These are phyloP conservation scores for Leishmania mexicana DNA, from an alignment of 208 protist species.

Conservation along the genomic window DNA sequence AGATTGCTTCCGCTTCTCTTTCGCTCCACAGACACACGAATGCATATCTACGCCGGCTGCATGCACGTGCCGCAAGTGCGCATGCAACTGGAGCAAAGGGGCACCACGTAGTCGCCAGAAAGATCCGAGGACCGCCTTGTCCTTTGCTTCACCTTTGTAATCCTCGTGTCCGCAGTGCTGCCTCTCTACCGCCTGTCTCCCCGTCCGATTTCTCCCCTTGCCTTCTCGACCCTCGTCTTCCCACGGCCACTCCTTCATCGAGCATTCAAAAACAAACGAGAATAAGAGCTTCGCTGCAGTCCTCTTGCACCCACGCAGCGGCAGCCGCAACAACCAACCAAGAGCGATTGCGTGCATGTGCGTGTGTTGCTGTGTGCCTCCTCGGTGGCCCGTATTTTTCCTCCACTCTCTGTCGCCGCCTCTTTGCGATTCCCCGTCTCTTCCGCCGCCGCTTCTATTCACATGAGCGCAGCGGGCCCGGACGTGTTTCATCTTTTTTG, in stretches of 20 bases:
- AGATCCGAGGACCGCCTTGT: not conserved
- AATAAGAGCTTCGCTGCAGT: not conserved
- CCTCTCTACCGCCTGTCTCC: not conserved
- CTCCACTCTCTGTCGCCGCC: not conserved
- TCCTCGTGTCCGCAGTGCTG: not conserved
- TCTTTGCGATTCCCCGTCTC: not conserved
- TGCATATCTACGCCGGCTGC: not conserved
- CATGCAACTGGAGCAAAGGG: too few relatives aligned
- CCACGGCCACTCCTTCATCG: not conserved
- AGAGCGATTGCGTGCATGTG: not conserved
- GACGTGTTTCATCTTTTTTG: not conserved
- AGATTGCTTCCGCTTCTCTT: not conserved
- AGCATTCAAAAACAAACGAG: not conserved
- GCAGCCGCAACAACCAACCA: not conserved
- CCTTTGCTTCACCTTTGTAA: not conserved
- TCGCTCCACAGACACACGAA: not conserved
- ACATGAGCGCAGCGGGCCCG: not conserved
- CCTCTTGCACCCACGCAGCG: not conserved
- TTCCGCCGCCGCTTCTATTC: not conserved
- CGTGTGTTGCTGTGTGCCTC: not conserved
- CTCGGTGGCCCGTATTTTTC: not conserved
- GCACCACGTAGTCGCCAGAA: not conserved
- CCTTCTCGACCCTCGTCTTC: not conserved
- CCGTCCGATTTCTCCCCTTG: not conserved
- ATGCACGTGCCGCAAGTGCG: too few relatives aligned